Conservation (phyloP, 208 protist genomes). For the Zelonia costaricensis region DNA sequence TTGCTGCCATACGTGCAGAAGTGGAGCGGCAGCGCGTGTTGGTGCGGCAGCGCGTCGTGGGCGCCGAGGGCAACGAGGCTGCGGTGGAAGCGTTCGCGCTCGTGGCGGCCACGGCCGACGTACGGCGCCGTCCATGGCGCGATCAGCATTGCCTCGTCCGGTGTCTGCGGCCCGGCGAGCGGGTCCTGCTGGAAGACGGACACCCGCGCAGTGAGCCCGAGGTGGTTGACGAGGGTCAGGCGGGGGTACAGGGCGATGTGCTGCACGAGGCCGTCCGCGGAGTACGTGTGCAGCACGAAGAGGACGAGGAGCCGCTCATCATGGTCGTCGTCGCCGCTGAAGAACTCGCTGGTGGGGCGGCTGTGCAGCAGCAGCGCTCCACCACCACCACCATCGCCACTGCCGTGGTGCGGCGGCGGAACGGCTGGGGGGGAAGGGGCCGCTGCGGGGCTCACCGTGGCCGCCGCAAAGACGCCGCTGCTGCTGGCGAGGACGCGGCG, state of each 20-base stretch:
- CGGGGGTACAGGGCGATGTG: constrained; percentile 67
- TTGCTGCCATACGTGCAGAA: constrained; percentile 60
- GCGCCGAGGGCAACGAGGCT: constrained; percentile 53
- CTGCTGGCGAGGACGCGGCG: neutral
- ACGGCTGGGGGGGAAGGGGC: too few species aligned
- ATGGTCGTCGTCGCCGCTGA: constrained; percentile 7
- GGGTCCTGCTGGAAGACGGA: constrained; percentile 61
- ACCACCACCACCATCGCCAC: neutral
- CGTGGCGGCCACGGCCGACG: constrained; percentile 15
- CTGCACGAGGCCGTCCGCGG: constrained; percentile 45
- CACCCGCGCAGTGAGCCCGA: constrained; percentile 60
- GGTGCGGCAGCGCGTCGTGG: constrained; percentile 59
- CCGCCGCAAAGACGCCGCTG: neutral
- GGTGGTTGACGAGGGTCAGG: constrained; percentile 71
- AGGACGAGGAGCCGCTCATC: constrained; percentile 54
- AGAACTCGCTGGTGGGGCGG: neutral
- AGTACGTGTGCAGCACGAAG: constrained; percentile 50
- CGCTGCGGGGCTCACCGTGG: neutral
- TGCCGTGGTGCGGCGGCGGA: neutral
- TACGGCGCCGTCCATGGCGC: constrained; percentile 35
- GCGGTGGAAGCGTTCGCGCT: constrained; percentile 30
- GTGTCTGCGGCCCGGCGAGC: constrained; percentile 41
- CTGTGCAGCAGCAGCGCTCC: neutral
- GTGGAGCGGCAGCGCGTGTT: constrained; percentile 47
- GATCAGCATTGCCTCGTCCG: constrained; percentile 31